These are phyloP conservation scores for Hypoxylon cercidicola DNA, from an alignment of 495 filamentous ascomycete species.

Conservation along the genomic window DNA sequence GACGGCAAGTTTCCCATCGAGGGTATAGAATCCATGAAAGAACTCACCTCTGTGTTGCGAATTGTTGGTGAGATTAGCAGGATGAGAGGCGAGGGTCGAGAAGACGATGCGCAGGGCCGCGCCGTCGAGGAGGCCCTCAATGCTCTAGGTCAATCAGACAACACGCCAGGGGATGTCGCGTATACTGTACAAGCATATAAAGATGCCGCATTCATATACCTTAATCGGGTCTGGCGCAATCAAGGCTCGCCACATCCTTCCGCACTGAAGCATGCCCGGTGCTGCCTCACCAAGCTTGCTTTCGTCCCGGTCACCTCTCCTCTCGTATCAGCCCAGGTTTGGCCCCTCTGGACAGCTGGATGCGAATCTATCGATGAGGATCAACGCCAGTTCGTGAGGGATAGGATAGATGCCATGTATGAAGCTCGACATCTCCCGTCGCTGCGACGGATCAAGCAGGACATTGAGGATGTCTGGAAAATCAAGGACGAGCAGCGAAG, in stretches of 20 bases:
- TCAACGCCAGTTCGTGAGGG: conserved; percentile 40
- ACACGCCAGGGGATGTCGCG: conserved; percentile 27
- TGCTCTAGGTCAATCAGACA: conserved; percentile 21
- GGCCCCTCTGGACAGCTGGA: conserved; percentile 47
- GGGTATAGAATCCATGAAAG: conserved; percentile 38
- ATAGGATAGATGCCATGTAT: conserved; percentile 41
- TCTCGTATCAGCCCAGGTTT: conserved; percentile 44
- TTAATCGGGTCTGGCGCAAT: conserved; percentile 45
- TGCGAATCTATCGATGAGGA: conserved; percentile 43
- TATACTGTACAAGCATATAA: conserved; percentile 44
- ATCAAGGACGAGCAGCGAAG: conserved; percentile 43
- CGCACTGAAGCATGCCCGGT: conserved; percentile 33
- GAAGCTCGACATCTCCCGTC: conserved; percentile 43
- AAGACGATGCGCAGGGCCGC: conserved; percentile 22
- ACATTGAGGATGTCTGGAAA: conserved; percentile 44
- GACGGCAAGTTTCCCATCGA: conserved; percentile 30
- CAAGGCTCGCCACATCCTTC: conserved; percentile 38
- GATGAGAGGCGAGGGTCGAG: conserved; percentile 29
- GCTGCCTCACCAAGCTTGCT: conserved; percentile 36
- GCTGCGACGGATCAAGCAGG: conserved; percentile 38
- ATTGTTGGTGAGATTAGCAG: conserved; percentile 44
- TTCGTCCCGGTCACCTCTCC: conserved; percentile 38
- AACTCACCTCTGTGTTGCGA: conserved; percentile 34
- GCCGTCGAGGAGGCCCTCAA: conserved; percentile 28
- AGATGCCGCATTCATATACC: conserved; percentile 45